Base-by-base conservation (phyloP, 2,329 filamentous ascomycete species). In the Hypomyces rosellus region DNA sequence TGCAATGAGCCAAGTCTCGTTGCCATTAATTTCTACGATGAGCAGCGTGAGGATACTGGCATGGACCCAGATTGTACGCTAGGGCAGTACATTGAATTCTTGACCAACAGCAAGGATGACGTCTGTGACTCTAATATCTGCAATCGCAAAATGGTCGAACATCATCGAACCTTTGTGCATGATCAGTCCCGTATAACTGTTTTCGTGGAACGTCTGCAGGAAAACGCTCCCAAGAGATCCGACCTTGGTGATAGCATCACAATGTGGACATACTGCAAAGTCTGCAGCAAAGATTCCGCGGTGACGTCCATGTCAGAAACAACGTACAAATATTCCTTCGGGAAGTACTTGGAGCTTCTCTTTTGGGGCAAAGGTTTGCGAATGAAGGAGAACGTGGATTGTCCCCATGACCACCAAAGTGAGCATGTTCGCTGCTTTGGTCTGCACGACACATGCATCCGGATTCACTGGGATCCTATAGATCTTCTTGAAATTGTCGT, bases 291-390 rank as follows among this genome's bases (percentile, higher is more conserved):
- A 57, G 91, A 97, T 64, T 95, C 92, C 0, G 88, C 89, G 37
- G 84, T 91, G 44, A 87, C 88, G 57, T 84, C 86, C 33, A 96
- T 99, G 89, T 96, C 92, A 1, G 84, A 90, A 50, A 90, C 84
- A 60, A 95, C 91, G 0, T 99, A 90, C 88, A 96, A 95, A 65
- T 99, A 99, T 66, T 99, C 93, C 0, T 95, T 99, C 62, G 93
- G 89, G 11, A 99, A 99, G 68, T 99, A 97, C 62, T 76, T 99
- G n/a, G 93, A 99, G 68, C 75, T 99, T 15, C 90, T 91, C 2
- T 97, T 97, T 67, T 99, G 92, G 91, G 92, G 91, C 62, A 86
- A 82, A 39, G 86, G 89, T 36, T 72, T 97, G 45, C 87, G 84
- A 63, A 82, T 85, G 59, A 84, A 80, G 57, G 83, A 85, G 42